phyloP scores from a whole-genome alignment of 2,329 filamentous ascomycete genomes.

The Colletotrichum tropicicola region DNA sequence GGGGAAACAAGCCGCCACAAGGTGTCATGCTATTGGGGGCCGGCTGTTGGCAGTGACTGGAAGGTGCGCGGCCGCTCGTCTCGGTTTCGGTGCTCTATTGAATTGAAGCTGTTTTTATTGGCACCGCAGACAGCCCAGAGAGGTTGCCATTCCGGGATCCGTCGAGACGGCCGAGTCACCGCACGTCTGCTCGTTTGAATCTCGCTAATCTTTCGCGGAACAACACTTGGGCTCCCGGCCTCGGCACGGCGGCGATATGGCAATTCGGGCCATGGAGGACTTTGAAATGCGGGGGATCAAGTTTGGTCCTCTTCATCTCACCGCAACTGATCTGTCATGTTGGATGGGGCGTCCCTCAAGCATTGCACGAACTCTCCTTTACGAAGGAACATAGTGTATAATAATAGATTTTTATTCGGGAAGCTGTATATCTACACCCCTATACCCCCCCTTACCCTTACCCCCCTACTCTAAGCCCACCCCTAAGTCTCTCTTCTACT shows the following conservation, averaged over 20 bases:
- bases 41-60: not conserved
- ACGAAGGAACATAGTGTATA: no score
- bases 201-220: slow-evolving; percentile 28
- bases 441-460: no score
- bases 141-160: not conserved
- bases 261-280: not conserved
- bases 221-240: not conserved
- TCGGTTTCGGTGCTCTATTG: slow-evolving; percentile 5
- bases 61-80: slow-evolving; percentile 11
- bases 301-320: slow-evolving; percentile 22
- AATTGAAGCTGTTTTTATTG: not conserved
- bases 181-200: not conserved
- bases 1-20: slow-evolving; percentile 1
- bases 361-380: not conserved
- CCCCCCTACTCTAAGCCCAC: no score
- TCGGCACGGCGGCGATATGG: not conserved
- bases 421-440: no score
- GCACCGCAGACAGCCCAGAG: not conserved
- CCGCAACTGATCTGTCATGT: slow-evolving; percentile 26
- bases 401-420: no score
- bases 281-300: slow-evolving; percentile 4
- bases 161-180: not conserved
- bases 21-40: slow-evolving; percentile 18
- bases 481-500: no score
- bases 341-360: slow-evolving; percentile 10